Evolutionary conservation across 1,284 basidiomycete genomes (phyloP), one percentile per base, ranked within the genome.

Genomic region (Exobasidium cylindrosporum): DNA sequence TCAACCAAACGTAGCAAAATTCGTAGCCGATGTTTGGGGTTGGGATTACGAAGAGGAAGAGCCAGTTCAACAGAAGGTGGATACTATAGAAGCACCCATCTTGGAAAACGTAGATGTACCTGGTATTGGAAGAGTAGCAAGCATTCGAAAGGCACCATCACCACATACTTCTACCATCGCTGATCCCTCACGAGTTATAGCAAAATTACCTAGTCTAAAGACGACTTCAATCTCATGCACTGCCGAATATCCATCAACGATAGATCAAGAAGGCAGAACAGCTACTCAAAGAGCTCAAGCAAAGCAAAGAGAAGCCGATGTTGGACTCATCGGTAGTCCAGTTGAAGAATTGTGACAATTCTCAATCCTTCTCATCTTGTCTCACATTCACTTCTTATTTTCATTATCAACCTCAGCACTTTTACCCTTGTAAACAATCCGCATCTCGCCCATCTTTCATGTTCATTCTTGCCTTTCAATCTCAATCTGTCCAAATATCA

Each of bases 11-110:
- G 74, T 79, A 64, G 77, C 70, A 57, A 72, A 73, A 28, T 98
- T 94, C 91, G 89, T 98, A 54, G 86, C 88, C 56, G 85, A 89
- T 74, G 88, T 97, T 29, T 94, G 91, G 87, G 88, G 86, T 57
- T 95, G 92, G 92, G 47, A 50, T 28, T 47, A 26, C 7, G 13
- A 6, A 47, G 24, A 31, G n/a, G 31, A 55, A 24, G 3, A 13
- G 17, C 13, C 7, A 23, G 35, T 14, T 21, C 7, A 45, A 17
- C 4, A 40, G 35, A 10, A 21, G 26, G 30, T 4, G 13, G 4
- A 24, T 10, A 31, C 26, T 14, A 10, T 21, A 23, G 10, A 7
- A 3, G 4, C 46, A 4, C 28, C 31, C 11, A 4, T 28, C n/a
- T 13, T 28, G 5, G 47, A 21, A 14, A 50, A 50, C 47, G 5